Percentiles rank a stretch among this genome's conserved stretches.
Evolutionary conservation across 768 basidiomycete species (phyloP).

Genomic region (Harrya chromipes): DNA sequence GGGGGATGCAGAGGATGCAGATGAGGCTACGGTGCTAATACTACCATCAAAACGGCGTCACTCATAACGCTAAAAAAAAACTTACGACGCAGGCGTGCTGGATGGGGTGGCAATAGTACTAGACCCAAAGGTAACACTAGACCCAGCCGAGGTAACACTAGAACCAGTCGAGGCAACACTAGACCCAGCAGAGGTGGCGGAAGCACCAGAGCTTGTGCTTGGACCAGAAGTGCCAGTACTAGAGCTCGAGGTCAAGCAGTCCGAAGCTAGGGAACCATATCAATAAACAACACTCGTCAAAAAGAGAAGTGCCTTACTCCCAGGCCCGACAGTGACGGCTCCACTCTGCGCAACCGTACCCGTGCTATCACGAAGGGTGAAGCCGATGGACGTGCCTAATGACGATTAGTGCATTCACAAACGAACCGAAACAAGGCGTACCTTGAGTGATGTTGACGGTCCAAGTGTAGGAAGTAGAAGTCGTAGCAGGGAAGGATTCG

Average conservation of each 20-base stretch:
- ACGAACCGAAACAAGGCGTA: slow-evolving; percentile 12
- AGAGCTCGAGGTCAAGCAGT: slow-evolving; percentile 33
- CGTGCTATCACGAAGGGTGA: slow-evolving; percentile 58
- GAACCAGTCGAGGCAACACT: no score
- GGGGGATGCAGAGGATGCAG: slow-evolving; percentile 28
- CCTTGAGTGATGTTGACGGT: slow-evolving; percentile 46
- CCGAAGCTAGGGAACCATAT: slow-evolving; percentile 30
- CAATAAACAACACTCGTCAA: neutral
- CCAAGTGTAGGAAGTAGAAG: slow-evolving; percentile 51
- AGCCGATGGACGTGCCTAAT: slow-evolving; percentile 50
- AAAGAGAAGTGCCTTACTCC: slow-evolving; percentile 42
- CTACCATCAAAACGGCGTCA: slow-evolving; percentile 12
- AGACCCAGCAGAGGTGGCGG: neutral
- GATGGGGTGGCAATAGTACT: slow-evolving; percentile 1
- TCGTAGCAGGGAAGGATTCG: slow-evolving; percentile 41
- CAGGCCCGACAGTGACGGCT: slow-evolving; percentile 44
- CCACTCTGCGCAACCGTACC: slow-evolving; percentile 52
- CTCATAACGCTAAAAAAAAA: neutral
- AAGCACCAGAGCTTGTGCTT: no score
- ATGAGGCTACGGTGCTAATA: neutral
- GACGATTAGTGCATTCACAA: neutral
- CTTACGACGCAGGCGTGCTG: slow-evolving; percentile 19
- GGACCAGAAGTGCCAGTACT: no score
- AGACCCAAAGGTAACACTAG: no score
- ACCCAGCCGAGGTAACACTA: no score